Percentiles rank a stretch among this genome's conserved stretches.
Evolutionary conservation across 2,329 filamentous ascomycete genomes (phyloP).

Genomic region (Geosmithia flava): DNA sequence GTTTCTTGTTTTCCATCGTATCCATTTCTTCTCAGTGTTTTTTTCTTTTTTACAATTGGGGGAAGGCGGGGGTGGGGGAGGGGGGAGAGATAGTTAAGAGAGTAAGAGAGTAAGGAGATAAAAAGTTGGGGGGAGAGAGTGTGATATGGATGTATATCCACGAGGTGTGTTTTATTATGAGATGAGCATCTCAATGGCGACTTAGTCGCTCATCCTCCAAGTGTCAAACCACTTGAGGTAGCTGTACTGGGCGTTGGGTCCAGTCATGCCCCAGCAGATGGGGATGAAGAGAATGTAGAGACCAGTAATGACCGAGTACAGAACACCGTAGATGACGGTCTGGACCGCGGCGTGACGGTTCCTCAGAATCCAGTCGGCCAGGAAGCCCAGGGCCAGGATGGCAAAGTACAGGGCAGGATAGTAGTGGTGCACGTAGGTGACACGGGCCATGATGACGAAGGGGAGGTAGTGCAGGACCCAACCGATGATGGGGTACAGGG

Average conservation of each 20-base stretch:
- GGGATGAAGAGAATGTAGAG: conserved; percentile 86
- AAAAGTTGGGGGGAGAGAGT: background rate
- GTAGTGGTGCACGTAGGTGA: conserved; percentile 99
- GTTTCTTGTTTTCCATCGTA: background rate
- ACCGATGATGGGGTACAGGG: conserved; percentile 79
- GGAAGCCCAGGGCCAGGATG: conserved; percentile 80
- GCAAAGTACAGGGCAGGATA: conserved; percentile 98
- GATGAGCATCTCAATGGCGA: background rate
- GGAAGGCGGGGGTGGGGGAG: background rate
- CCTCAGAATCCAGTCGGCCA: conserved; percentile 70
- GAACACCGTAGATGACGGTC: conserved; percentile 54
- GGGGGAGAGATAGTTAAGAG: background rate
- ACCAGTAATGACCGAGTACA: conserved; percentile 66
- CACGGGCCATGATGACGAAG: conserved; percentile 94
- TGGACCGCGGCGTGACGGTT: conserved; percentile 52
- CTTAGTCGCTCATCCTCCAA: conserved; percentile 67
- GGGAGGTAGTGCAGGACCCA: conserved; percentile 96
- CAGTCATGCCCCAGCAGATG: conserved; percentile 93
- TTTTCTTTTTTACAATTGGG: background rate
- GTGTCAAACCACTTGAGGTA: conserved; percentile 89
- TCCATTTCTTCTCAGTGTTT: no score
- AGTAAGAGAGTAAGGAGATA: background rate
- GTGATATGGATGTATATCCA: background rate
- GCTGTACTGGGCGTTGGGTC: conserved; percentile 68
- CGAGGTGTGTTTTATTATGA: background rate